Evolutionary conservation across 202 grass and related monocot genomes (phyloP), one percentile per base, ranked within the genome.

Genomic region (Zoysia matrella): DNA sequence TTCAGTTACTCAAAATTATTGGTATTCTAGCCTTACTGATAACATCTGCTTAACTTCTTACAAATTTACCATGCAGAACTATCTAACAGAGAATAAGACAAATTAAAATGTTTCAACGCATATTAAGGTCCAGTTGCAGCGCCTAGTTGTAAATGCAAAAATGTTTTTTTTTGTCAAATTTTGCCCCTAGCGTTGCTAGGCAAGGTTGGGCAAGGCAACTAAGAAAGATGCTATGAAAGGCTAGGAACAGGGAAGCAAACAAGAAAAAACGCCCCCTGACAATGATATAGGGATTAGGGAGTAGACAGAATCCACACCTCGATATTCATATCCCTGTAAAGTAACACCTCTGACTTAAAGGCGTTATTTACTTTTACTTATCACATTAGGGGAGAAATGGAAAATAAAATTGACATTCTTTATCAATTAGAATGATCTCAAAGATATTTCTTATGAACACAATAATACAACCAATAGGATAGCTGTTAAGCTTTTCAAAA

Each of bases 401-500:
- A 73, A 51, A 73, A 80, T 13, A 42, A 0, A 68, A 74, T 30
- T 22, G 15, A 9, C 42, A 44, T 47, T 75, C 43, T 65, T 78
- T 53, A 22, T 52, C 40, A 11, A 56, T 47, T 4, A 56, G 62
- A 56, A 79, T n/a, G 14, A 57, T 72, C 56, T 16, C 47, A 41
- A 48, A 65, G 22, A 72, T 36, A 77, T n/a, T 7, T 18, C 48
- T 14, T 56, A 63, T 69, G 18, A 22, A 60, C 47, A 77, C n/a
- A 77, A 54, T 3, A 81, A 52, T 61, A 16, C 63, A 12, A 75
- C 36, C 22, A 81, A 40, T 60, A 80, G 30, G 11, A 74, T 48
- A 61, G 54, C 30, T 40, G 8, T 13, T 8, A 50, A 50, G 67
- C 11, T 14, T 66, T 14, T 66, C 4, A 75, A 41, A 72, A 52